Percentiles rank a stretch among this genome's conserved stretches.
Evolutionary conservation across 805 yeast genomes (phyloP).

Genomic region (Saccharomyces jurei): DNA sequence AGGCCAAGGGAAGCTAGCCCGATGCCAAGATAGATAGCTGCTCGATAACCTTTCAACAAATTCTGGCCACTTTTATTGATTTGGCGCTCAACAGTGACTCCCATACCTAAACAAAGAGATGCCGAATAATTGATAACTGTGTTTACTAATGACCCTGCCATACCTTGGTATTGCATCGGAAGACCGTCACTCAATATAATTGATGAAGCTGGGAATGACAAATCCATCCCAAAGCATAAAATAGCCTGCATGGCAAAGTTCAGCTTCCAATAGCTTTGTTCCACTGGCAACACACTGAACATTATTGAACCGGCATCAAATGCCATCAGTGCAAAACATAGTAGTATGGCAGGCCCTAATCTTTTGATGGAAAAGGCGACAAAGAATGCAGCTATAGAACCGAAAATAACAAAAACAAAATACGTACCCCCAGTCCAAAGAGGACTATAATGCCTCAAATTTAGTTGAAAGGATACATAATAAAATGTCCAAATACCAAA

Average conservation of each 20-base stretch:
- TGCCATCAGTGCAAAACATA: conserved; percentile 43
- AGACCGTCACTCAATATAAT: conserved; percentile 50
- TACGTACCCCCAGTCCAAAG: conserved; percentile 41
- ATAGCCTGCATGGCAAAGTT: conserved; percentile 49
- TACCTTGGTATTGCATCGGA: conserved; percentile 62
- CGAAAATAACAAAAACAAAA: conserved; percentile 42
- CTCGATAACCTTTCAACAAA: conserved; percentile 39
- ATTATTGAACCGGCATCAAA: conserved; percentile 49
- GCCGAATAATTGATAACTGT: conserved; percentile 68
- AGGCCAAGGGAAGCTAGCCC: conserved; percentile 51
- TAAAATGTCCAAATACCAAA: conserved; percentile 68
- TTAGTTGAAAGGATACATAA: conserved; percentile 43
- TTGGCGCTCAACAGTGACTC: conserved; percentile 48
- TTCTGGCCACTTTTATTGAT: conserved; percentile 17
- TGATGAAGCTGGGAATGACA: conserved; percentile 69
- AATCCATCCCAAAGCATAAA: conserved; percentile 67
- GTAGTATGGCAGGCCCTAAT: conserved; percentile 43
- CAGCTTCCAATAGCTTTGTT: conserved; percentile 53
- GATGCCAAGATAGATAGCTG: conserved; percentile 50
- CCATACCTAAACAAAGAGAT: conserved; percentile 59
- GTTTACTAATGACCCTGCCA: conserved; percentile 66
- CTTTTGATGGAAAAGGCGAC: conserved; percentile 42
- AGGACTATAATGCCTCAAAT: conserved; percentile 42
- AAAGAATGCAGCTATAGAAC: conserved; percentile 45
- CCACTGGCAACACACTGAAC: conserved; percentile 47